Percentiles rank a stretch among this genome's conserved stretches.
Conservation (phyloP, 352 stramenopile genomes). For the Phytophthora rubi region DNA sequence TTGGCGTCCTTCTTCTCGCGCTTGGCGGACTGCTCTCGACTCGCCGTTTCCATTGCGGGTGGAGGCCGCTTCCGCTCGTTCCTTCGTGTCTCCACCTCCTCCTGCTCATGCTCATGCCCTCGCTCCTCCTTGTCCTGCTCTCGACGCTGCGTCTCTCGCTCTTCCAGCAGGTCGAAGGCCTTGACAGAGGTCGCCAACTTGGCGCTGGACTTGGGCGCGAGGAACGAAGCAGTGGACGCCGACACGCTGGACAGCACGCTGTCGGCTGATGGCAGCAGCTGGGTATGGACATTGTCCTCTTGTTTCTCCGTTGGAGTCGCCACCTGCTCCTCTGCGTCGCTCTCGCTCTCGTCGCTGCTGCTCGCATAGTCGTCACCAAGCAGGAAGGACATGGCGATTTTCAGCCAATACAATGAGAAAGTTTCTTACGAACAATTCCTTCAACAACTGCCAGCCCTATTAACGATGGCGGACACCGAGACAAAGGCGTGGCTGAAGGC, state of each 20-base stretch:
- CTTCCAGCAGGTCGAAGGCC: constrained; percentile 42
- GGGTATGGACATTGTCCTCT: background rate
- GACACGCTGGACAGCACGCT: constrained; percentile 48
- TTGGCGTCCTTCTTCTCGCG: constrained; percentile 61
- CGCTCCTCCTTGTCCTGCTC: constrained; percentile 18
- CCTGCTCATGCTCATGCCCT: background rate
- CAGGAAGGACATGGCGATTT: constrained; percentile 55
- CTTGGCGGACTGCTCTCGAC: constrained; percentile 15
- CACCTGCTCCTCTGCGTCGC: constrained; percentile 31
- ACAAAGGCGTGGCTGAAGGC: constrained; percentile 60
- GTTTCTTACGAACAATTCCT: background rate
- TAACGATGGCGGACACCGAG: constrained; percentile 34
- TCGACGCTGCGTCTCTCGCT: constrained; percentile 24
- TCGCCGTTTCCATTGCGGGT: background rate
- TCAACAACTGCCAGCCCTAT: no score
- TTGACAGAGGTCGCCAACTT: constrained; percentile 24
- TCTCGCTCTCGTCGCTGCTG: constrained; percentile 39
- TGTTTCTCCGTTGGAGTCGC: background rate
- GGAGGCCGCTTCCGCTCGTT: constrained; percentile 27
- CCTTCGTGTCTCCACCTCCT: constrained; percentile 1
- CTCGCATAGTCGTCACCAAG: constrained; percentile 54
- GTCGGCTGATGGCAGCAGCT: constrained; percentile 50
- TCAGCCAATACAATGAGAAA: background rate
- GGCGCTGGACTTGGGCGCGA: constrained; percentile 30
- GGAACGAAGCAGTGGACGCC: constrained; percentile 46